Conservation (phyloP, 2,329 filamentous ascomycete species). For the Hymenoscyphus fructigenus region DNA sequence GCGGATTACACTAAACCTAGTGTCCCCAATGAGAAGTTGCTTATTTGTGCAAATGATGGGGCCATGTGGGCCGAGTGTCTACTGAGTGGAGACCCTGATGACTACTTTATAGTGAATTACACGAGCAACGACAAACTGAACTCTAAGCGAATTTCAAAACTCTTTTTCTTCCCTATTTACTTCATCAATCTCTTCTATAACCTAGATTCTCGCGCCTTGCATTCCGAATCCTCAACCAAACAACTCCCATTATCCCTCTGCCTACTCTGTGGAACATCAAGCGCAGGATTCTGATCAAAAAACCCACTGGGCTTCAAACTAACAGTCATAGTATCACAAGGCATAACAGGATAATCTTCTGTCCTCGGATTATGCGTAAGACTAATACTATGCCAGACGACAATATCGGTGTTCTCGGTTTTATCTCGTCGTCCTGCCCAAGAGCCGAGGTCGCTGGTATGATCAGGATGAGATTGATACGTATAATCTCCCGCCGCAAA, state of each 20-base stretch:
- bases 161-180: background rate
- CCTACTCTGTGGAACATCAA: slow-evolving; percentile 43
- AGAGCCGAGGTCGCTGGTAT: slow-evolving; percentile 49
- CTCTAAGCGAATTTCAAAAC: background rate
- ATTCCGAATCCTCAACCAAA: slow-evolving; percentile 20
- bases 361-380: slow-evolving; percentile 83
- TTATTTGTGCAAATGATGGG: no score
- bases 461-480: slow-evolving; percentile 33
- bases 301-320: slow-evolving; percentile 52
- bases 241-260: slow-evolving; percentile 24
- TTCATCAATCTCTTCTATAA: background rate
- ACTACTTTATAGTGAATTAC: no score
- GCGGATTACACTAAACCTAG: no score
- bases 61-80: no score
- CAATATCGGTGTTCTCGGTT: slow-evolving; percentile 81
- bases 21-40: no score
- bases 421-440: slow-evolving; percentile 80
- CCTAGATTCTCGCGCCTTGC: background rate
- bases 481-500: slow-evolving; percentile 38
- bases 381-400: slow-evolving; percentile 86
- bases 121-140: background rate
- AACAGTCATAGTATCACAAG: slow-evolving; percentile 76
- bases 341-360: slow-evolving; percentile 90
- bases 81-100: no score
- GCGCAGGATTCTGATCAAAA: slow-evolving; percentile 48